These are phyloP conservation scores for Colletotrichum horii DNA, from an alignment of 2,329 filamentous ascomycete species.

Conservation along the genomic window DNA sequence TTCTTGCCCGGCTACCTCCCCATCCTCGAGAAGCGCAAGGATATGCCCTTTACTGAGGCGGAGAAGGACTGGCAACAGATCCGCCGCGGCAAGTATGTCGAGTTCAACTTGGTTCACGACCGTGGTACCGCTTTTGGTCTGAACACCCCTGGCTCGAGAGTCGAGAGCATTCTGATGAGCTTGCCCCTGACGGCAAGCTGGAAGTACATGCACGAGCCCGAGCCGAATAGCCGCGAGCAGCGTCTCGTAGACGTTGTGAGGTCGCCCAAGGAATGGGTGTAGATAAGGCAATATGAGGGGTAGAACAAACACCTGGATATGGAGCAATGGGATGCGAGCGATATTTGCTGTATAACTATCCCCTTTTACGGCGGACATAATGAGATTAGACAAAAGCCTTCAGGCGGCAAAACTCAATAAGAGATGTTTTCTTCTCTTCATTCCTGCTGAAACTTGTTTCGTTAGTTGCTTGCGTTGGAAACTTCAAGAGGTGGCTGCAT, in stretches of 20 bases:
- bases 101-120: constrained; percentile 98
- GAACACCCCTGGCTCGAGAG: constrained; percentile 86
- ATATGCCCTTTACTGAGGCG: constrained; percentile 84
- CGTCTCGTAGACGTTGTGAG: constrained; percentile 76
- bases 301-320: background rate
- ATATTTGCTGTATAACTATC: constrained; percentile 11
- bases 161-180: constrained; percentile 98
- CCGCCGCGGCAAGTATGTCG: constrained; percentile 91
- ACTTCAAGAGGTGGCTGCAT: background rate
- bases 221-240: constrained; percentile 77
- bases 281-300: constrained; percentile 20
- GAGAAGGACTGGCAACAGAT: constrained; percentile 98
- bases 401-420: constrained; percentile 13
- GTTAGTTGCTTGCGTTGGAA: background rate
- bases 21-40: constrained; percentile 86
- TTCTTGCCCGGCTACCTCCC: constrained; percentile 93
- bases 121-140: constrained; percentile 93
- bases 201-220: constrained; percentile 93
- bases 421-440: constrained; percentile 5
- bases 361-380: constrained; percentile 14
- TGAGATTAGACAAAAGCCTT: constrained; percentile 22
- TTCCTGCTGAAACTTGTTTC: background rate
- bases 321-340: background rate
- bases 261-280: constrained; percentile 72
- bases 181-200: constrained; percentile 90